Conservation (phyloP, 1,284 basidiomycete species). For the Malassezia globosa region DNA sequence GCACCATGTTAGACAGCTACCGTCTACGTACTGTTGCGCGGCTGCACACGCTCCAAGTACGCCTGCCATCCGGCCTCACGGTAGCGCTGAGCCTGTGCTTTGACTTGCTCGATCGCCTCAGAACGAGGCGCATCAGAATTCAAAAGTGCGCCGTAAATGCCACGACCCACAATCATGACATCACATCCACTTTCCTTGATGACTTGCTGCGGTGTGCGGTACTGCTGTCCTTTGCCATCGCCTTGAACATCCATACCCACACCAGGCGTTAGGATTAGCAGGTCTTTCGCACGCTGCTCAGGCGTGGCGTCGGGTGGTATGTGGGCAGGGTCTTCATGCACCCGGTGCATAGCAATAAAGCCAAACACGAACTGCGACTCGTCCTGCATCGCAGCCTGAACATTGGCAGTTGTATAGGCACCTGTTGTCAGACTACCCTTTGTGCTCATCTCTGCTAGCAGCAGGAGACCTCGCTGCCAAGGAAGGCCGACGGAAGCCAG, state of each 20-base stretch:
- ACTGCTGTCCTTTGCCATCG: constrained; percentile 90
- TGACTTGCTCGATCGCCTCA: constrained; percentile 52
- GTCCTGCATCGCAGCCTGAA: constrained; percentile 50
- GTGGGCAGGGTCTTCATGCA: constrained; percentile 54
- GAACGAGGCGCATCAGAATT: constrained; percentile 49
- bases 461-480: constrained; percentile 70
- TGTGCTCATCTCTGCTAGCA: constrained; percentile 94
- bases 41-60: constrained; percentile 55
- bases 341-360: constrained; percentile 63
- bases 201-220: constrained; percentile 79
- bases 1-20: constrained; percentile 5
- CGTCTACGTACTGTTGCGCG: constrained; percentile 14
- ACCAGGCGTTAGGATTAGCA: constrained; percentile 82
- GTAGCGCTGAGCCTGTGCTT: constrained; percentile 69
- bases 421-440: constrained; percentile 74
- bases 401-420: constrained; percentile 70
- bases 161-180: constrained; percentile 93
- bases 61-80: constrained; percentile 79
- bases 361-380: constrained; percentile 36
- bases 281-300: constrained; percentile 55
- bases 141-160: constrained; percentile 63
- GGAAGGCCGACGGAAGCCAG: constrained; percentile 74
- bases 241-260: constrained; percentile 73
- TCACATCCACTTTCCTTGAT: constrained; percentile 78
- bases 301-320: constrained; percentile 14